Conservation (phyloP, 805 yeast genomes). For the Lipomyces sp. region DNA sequence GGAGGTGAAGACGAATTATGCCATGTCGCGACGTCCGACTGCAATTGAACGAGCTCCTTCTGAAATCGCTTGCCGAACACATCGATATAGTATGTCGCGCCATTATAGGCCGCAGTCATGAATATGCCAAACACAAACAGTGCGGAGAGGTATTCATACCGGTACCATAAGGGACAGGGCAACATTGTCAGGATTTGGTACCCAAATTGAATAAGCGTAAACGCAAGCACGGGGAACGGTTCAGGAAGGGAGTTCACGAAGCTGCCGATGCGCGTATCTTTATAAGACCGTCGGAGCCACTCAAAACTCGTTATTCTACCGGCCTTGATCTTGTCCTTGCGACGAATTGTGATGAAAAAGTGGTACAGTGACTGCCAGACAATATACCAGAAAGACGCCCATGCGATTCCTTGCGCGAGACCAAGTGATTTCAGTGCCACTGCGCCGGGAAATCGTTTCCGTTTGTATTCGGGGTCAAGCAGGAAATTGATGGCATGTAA, state of each 20-base stretch:
- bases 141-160: constrained; percentile 62
- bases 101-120: constrained; percentile 77
- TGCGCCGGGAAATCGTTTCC: constrained; percentile 75
- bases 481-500: constrained; percentile 78
- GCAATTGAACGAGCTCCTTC: constrained; percentile 72
- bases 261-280: constrained; percentile 61
- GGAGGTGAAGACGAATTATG: constrained; percentile 25
- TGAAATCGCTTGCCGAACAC: constrained; percentile 87
- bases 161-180: constrained; percentile 85
- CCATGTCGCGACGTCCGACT: constrained; percentile 59
- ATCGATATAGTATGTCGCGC: constrained; percentile 92
- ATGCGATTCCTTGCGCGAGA: constrained; percentile 61
- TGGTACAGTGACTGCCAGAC: constrained; percentile 90
- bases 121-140: constrained; percentile 70
- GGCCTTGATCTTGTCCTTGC: constrained; percentile 73
- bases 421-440: constrained; percentile 67
- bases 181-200: constrained; percentile 86
- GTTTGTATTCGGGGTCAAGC: constrained; percentile 41
- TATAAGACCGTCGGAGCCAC: constrained; percentile 64
- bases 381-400: constrained; percentile 79
- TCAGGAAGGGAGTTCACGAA: constrained; percentile 81
- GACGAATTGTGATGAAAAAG: constrained; percentile 80
- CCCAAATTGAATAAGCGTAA: constrained; percentile 78
- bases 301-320: constrained; percentile 89
- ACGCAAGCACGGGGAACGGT: constrained; percentile 81